Base-by-base conservation (phyloP, 768 basidiomycete genomes). In the Russula virescens region DNA sequence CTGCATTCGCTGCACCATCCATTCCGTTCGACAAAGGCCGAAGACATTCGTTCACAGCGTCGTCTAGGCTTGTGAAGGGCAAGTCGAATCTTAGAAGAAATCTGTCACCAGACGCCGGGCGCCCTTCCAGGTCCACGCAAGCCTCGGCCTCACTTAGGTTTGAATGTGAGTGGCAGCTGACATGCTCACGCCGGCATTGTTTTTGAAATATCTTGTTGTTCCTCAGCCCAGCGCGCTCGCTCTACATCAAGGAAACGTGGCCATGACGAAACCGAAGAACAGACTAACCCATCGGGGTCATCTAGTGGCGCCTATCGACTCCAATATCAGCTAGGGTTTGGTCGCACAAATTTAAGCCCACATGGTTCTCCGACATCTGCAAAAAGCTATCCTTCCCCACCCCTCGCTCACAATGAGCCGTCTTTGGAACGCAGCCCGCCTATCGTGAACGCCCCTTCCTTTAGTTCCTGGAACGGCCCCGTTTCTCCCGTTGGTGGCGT, bases 331-430 rank as follows among this genome's bases (percentile, higher is more conserved):
- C 70, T 71, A 55, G 71, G 71, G n/a, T 65, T 66, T 51, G 73
- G 73, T 52, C 73, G 72, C 26, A 66, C 78, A 14, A 79, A 72
- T 46, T 75, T 80, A 11, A 89, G 87, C 70, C 79, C 84, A 9
- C 88, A 89, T 68, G 87, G 89, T 70, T 91, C 89, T 16, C 89
- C 89, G 1, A 83, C 83, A 2, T 91, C 89, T 14, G 82, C 78
- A 16, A 85, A 86, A 65, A 71, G 74, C 72, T 74, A 87, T 28
- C 87, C 89, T 3, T 91, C 89, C 3, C 89, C 89, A 18, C 75
- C 84, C 7, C 83, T 81, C 71, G 75, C 84, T 25, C 75, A 75
- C 14, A 69, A 78, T 45, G 83, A 83, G 59, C 73, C 78, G 26
- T 71, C 78, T 2, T 76, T 78, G 61, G 85, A 88, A 64, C 75